Percentiles rank a stretch among this genome's conserved stretches.
phyloP scores from a whole-genome alignment of 1,139 yeast species.

The Kluyveromyces sp. region DNA sequence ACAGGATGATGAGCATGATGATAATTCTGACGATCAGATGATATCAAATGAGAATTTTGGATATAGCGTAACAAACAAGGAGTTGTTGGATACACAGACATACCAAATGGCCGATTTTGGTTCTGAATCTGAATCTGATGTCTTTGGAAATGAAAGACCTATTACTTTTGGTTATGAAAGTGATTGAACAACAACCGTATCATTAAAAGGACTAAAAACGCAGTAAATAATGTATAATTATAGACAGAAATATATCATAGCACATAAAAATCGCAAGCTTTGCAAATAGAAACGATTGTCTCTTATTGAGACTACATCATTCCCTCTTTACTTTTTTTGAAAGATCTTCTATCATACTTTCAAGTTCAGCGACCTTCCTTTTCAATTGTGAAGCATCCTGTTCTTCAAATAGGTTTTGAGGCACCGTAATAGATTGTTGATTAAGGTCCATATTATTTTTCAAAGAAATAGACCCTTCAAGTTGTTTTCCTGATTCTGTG shows the following conservation, averaged over 20 bases:
- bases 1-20: background rate
- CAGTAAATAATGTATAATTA: background rate
- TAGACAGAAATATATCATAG: background rate
- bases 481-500: constrained; percentile 3
- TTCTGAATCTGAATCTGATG: constrained; percentile 4
- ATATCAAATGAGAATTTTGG: too few species aligned
- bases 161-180: constrained; percentile 2
- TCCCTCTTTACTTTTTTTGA: constrained; percentile 12
- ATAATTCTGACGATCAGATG: background rate
- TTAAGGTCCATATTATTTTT: constrained; percentile 2
- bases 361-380: constrained; percentile 17
- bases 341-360: constrained; percentile 14
- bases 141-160: background rate
- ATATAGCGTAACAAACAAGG: background rate
- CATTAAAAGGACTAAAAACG: background rate
- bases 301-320: background rate
- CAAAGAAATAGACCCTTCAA: constrained; percentile 1
- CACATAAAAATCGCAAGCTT: background rate
- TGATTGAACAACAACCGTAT: background rate
- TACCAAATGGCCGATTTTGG: background rate
- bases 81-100: background rate
- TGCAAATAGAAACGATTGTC: background rate
- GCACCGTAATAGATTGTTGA: constrained; percentile 9
- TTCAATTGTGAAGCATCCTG: constrained; percentile 12
- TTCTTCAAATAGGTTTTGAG: constrained; percentile 9